Evolutionary conservation across 148 eudicot species (phyloP).

Genomic region (Chenopodium album): DNA sequence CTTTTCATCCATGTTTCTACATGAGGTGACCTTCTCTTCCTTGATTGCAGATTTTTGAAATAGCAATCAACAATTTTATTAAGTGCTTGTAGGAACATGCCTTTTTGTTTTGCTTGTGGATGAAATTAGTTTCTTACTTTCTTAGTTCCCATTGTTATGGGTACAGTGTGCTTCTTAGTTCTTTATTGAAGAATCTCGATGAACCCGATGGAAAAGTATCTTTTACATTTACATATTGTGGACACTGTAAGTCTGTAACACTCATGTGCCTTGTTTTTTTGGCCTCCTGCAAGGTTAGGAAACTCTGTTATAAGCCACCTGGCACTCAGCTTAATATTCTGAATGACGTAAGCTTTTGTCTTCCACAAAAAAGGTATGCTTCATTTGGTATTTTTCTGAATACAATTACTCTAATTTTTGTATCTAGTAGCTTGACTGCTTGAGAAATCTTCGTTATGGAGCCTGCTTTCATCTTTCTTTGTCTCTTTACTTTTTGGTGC

Average conservation of each 20-base stretch:
- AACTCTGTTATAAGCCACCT: constrained; percentile 71
- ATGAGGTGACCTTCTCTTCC: background rate
- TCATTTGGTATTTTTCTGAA: background rate
- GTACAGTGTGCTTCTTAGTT: background rate
- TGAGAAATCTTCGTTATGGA: background rate
- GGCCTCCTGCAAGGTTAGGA: constrained; percentile 46
- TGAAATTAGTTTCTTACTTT: background rate
- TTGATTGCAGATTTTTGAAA: background rate
- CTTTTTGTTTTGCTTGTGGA: background rate
- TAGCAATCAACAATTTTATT: background rate
- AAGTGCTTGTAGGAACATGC: background rate
- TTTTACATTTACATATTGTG: background rate
- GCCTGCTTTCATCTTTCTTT: background rate
- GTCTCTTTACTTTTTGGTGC: background rate
- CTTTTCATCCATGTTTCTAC: background rate
- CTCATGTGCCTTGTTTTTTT: constrained; percentile 17
- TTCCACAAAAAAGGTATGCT: constrained; percentile 67
- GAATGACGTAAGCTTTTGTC: constrained; percentile 59
- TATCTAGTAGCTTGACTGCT: constrained; percentile 9
- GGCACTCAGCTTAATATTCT: constrained; percentile 77
- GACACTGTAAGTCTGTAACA: background rate
- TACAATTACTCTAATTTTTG: background rate
- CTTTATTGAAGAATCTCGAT: background rate
- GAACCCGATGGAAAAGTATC: background rate
- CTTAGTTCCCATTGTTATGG: background rate